Evolutionary conservation across 768 basidiomycete genomes (phyloP).

Genomic region (Mycena polygramma): DNA sequence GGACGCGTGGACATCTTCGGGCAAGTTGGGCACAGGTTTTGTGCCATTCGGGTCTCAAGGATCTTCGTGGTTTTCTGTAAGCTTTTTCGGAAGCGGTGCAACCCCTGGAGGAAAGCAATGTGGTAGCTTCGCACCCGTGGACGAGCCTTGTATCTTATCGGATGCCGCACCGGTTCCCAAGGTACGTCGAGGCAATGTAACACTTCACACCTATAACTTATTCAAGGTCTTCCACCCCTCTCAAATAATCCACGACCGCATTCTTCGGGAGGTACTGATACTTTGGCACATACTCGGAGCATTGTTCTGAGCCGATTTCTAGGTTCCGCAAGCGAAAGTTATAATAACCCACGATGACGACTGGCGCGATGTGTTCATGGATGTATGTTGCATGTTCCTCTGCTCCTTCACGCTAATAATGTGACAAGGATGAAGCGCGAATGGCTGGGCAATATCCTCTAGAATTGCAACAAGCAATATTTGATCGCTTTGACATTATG

Average conservation of each 20-base stretch:
- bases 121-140: too few relatives aligned
- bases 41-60: too few relatives aligned
- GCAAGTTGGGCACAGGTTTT: too few relatives aligned
- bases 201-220: too few relatives aligned
- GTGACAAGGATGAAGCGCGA: neutral
- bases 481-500: neutral
- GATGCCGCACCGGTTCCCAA: too few relatives aligned
- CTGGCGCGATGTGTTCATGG: neutral
- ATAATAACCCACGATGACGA: neutral
- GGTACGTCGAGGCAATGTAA: too few relatives aligned
- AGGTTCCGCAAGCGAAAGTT: neutral
- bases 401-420: neutral
- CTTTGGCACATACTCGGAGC: neutral
- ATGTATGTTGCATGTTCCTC: neutral
- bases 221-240: neutral
- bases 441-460: neutral
- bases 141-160: too few relatives aligned
- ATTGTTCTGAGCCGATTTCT: neutral
- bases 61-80: too few relatives aligned
- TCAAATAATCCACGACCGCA: neutral
- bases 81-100: too few relatives aligned
- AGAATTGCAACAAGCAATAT: conserved; percentile 1
- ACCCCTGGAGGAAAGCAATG: too few relatives aligned
- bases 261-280: neutral
- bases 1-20: too few relatives aligned